Evolutionary conservation across 805 yeast species (phyloP), one percentile per base, ranked within the genome.

Genomic region (Blastobotrys muscicola): DNA sequence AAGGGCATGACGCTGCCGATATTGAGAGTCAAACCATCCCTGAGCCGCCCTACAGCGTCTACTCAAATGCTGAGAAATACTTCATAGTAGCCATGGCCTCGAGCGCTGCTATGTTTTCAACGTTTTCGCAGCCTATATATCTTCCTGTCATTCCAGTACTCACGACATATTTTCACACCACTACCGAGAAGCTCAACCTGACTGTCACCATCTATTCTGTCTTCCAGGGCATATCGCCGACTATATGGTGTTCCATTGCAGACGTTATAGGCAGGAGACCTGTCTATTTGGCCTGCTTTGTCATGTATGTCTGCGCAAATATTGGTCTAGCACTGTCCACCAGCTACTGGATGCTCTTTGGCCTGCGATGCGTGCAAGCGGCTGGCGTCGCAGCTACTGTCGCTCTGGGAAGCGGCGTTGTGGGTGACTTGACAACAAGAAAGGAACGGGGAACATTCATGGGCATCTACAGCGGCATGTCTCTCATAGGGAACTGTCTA

Each of bases 181-280:
- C 77, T 2, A 74, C 75, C 38, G 80, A 76, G 41, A 61, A 68
- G 41, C 76, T 79, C 44, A 83, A 85, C 54, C 52, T 82, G 13
- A 75, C 92, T 0, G 81, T 87, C 26, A 87, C 85, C 1, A 79
- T 84, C 0, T 86, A 85, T 54, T 70, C 82, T 38, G 58, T 83
- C 10, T 72, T 82, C 41, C 96, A 86, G 61, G 95, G 94, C 1
- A 43, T 84, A 0, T 62, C 83, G 0, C 96, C 96, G 0, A 71
- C 82, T 0, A 55, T 84, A n/a, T 70, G 81, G 58, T 81, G 87
- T 0, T 70, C 77, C 4, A 53, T 83, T n/a, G 82, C 90, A 0
- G 95, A 86, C 57, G 57, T 66, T 2, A 62, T 71, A 38, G 95
- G 95, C 0, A 71, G 94, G 49, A 63, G 94, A 38, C 87, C 90